Conservation (phyloP, 1,284 basidiomycete genomes). For the Dichomitus squalens region DNA sequence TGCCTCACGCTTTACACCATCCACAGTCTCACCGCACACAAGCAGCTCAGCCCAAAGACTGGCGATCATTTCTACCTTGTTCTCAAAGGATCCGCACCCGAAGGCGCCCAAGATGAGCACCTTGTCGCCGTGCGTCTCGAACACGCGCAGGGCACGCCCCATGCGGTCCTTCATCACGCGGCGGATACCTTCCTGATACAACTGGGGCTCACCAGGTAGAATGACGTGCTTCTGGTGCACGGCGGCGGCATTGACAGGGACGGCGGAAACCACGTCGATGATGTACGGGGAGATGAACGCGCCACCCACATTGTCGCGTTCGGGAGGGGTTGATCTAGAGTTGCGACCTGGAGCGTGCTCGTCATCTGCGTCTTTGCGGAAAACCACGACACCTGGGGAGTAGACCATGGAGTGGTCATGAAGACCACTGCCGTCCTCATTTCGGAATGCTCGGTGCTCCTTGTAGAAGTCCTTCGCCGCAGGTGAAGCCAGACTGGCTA, state of each 20-base stretch:
- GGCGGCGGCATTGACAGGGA: constrained; percentile 46
- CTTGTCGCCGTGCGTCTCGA: constrained; percentile 46
- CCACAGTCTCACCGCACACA: constrained; percentile 38
- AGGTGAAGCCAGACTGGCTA: constrained; percentile 43
- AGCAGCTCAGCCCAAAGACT: constrained; percentile 60
- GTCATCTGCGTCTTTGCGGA: constrained; percentile 45
- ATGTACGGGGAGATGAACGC: constrained; percentile 44
- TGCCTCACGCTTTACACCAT: constrained; percentile 27
- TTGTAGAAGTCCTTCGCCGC: constrained; percentile 45
- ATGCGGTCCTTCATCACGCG: constrained; percentile 42
- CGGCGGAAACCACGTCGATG: constrained; percentile 47
- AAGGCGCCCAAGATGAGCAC: constrained; percentile 50
- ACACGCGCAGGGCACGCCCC: constrained; percentile 46
- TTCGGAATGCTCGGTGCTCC: constrained; percentile 39
- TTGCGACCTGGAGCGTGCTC: constrained; percentile 8
- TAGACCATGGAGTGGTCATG: constrained; percentile 54
- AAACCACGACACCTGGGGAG: constrained; percentile 48
- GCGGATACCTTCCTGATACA: constrained; percentile 45
- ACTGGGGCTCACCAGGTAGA: constrained; percentile 35
- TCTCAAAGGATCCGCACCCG: constrained; percentile 47
- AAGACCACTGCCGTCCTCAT: constrained; percentile 40
- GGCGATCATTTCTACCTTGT: constrained; percentile 51
- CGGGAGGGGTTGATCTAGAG: constrained; percentile 7
- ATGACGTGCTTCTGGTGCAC: constrained; percentile 44
- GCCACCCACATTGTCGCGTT: constrained; percentile 30